These are phyloP conservation scores for Thraustochytrium sp. DNA, from an alignment of 352 stramenopile species.

Conservation along the genomic window DNA sequence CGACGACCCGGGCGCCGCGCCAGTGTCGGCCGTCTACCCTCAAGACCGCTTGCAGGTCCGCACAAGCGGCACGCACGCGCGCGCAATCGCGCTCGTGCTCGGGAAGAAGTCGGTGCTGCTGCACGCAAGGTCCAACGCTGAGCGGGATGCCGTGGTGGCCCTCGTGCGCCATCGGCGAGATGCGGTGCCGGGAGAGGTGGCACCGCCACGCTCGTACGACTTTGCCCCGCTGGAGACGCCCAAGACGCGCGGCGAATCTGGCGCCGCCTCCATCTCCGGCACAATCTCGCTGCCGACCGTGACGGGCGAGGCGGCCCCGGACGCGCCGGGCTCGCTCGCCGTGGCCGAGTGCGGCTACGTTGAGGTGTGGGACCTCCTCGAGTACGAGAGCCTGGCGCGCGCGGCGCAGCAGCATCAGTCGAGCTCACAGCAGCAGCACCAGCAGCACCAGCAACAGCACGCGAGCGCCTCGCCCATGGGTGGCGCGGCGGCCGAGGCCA, in stretches of 20 bases:
- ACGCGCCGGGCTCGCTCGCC: background rate
- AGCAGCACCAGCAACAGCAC: too few relatives aligned
- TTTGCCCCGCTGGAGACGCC: background rate
- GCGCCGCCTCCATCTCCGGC: background rate
- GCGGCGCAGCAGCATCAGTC: background rate
- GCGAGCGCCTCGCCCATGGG: too few relatives aligned
- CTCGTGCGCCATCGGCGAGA: background rate
- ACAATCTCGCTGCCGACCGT: background rate
- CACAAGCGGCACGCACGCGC: background rate
- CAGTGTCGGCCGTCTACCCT: background rate
- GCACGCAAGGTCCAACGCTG: background rate
- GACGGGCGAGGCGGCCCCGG: background rate
- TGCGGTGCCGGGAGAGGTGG: background rate
- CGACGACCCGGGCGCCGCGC: background rate
- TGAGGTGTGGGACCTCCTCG: slow-evolving; percentile 15
- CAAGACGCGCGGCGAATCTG: background rate
- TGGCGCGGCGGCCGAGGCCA: too few relatives aligned
- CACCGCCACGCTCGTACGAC: background rate
- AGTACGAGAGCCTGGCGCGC: background rate
- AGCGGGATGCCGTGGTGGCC: background rate
- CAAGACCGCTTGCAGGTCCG: background rate
- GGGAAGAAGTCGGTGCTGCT: background rate
- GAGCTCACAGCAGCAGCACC: background rate
- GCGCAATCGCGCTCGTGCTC: background rate
- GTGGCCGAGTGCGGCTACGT: slow-evolving; percentile 7